Percentiles rank a stretch among this genome's conserved stretches.
These are phyloP conservation scores for Solanum hybrid DNA, from an alignment of 305 asterid species.

Conservation along the genomic window DNA sequence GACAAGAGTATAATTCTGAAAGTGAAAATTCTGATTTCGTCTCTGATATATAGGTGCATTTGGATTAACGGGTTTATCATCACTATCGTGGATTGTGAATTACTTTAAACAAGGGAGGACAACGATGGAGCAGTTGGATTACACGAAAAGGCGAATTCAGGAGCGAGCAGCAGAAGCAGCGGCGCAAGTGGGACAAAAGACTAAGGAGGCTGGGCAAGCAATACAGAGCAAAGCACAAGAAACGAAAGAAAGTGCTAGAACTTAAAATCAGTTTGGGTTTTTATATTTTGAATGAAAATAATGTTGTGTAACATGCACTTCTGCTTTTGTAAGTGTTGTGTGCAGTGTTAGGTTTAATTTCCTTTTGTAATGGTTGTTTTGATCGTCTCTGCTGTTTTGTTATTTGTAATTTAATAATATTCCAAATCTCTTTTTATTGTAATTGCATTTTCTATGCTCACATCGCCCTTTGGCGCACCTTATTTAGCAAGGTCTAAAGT, in stretches of 20 bases:
- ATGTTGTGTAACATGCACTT: background rate
- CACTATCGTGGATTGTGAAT: slow-evolving; percentile 69
- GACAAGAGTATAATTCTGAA: background rate
- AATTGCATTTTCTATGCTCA: background rate
- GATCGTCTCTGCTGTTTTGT: background rate
- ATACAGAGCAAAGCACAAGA: slow-evolving; percentile 55
- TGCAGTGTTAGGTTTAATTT: background rate
- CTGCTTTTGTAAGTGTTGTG: background rate
- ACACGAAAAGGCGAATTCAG: slow-evolving; percentile 51
- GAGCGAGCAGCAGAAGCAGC: slow-evolving; percentile 30
- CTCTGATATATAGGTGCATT: slow-evolving; percentile 15
- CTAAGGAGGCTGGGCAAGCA: slow-evolving; percentile 47
- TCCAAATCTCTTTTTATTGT: rapidly evolving
- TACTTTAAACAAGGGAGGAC: slow-evolving; percentile 42
- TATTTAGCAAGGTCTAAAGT: background rate
- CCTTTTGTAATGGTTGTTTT: background rate
- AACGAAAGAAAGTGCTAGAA: slow-evolving; percentile 6
- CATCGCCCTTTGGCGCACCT: background rate
- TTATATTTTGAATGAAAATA: background rate
- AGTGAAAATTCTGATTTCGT: background rate
- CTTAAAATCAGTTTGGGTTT: background rate
- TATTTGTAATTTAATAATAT: background rate
- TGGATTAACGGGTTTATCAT: slow-evolving; percentile 56
- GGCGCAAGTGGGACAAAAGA: slow-evolving; percentile 47
- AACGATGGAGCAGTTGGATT: slow-evolving; percentile 44